Base-by-base conservation (phyloP, 352 stramenopile species). In the Globisporangium parvum region DNA sequence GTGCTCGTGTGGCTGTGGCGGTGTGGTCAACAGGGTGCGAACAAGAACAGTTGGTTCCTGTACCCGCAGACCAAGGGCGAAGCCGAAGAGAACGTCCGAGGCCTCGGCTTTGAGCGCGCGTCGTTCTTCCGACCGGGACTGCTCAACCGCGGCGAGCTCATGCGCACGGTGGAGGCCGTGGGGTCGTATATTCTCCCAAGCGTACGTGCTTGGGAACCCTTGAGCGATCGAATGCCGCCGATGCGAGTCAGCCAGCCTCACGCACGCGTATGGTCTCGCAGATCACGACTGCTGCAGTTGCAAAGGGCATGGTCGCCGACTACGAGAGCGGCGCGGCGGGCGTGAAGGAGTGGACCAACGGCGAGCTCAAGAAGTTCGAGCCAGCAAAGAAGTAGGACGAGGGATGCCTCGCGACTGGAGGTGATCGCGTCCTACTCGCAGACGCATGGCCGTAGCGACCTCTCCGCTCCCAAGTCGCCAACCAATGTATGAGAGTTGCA, bases 51-150 rank as follows among this genome's bases (percentile, higher is more conserved):
- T 51, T 92, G 81, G 81, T 85, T 90, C 55, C 62, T 90, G 56
- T 92, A 90, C 64, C 71, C 75, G 10, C 65, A 87, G 64, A 90
- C 79, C 6, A 92, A 92, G 68, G 81, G 77, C 23, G 71, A 90
- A 57, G 75, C 71, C 15, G 79, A 89, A 60, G 74, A 82, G n/a
- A 81, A 71, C 42, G 73, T 92, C 57, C 69, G 71, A 59, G 62
- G 66, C 14, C 59, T 90, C n/a, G 47, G 56, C 24, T 90, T 92
- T 51, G 20, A 60, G 12, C 77, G 79, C 18, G 78, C 61, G 15
- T 70, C 65, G 21, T 72, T 89, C 59, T 87, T 87, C 59, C 76
- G 75, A 14, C 77, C 80, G 0, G 77, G 72, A 0, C 66, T 89
- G 26, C 50, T 91, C 42, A 64, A 88, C 40, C 82, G 82, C 21